phyloP scores from a whole-genome alignment of 2,329 filamentous ascomycete species.

The Neofusicoccum sp. region DNA sequence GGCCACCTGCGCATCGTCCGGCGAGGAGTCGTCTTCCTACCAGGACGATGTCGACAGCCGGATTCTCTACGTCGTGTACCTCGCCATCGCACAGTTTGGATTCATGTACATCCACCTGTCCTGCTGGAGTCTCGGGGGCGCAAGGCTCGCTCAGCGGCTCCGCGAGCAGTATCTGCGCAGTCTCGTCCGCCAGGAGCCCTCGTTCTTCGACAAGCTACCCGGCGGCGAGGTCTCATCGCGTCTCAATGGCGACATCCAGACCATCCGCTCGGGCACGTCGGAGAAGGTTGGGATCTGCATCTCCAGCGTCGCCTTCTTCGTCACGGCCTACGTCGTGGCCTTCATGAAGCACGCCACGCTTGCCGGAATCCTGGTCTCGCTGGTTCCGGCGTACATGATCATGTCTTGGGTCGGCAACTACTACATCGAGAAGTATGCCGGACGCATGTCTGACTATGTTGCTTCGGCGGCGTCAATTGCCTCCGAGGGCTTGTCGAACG shows the following conservation, averaged over 20 bases:
- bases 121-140: conserved; percentile 64
- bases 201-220: conserved; percentile 63
- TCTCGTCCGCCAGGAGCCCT: conserved; percentile 60
- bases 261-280: conserved; percentile 65
- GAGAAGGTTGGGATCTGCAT: conserved; percentile 69
- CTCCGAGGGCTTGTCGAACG: conserved; percentile 60
- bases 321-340: conserved; percentile 65
- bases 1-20: conserved; percentile 49
- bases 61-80: conserved; percentile 61
- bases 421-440: conserved; percentile 54
- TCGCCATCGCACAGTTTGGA: conserved; percentile 62
- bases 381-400: conserved; percentile 62
- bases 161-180: conserved; percentile 60
- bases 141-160: conserved; percentile 62
- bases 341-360: conserved; percentile 64
- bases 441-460: conserved; percentile 52
- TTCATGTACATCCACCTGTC: conserved; percentile 64
- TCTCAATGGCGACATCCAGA: conserved; percentile 64
- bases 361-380: conserved; percentile 62
- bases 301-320: conserved; percentile 62
- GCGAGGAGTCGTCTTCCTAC: conserved; percentile 31
- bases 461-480: conserved; percentile 62
- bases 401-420: conserved; percentile 57
- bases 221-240: conserved; percentile 63
- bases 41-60: conserved; percentile 54